phyloP scores from a whole-genome alignment of 768 basidiomycete species.

The Termitomyces sp. region DNA sequence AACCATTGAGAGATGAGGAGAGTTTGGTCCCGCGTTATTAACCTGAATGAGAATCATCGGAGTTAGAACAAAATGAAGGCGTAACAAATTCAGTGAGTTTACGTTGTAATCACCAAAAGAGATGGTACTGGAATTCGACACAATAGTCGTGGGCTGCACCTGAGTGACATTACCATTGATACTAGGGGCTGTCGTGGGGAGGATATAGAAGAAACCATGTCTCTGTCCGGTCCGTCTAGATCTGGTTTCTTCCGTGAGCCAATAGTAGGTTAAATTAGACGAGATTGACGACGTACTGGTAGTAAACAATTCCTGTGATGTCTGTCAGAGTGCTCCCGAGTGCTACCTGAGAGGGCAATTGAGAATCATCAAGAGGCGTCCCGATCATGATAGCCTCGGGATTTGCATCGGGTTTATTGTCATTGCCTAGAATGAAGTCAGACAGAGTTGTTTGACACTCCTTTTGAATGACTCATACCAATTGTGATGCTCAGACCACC shows the following conservation, averaged over 20 bases:
- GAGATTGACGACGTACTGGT: constrained; percentile 34
- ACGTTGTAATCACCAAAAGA: constrained; percentile 64
- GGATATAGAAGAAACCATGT: constrained; percentile 56
- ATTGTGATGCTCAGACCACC: constrained; percentile 53
- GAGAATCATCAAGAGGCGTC: constrained; percentile 46
- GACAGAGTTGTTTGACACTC: background rate
- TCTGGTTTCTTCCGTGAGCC: constrained; percentile 12
- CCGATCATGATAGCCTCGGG: constrained; percentile 57
- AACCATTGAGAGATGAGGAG: constrained; percentile 40
- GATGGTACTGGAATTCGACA: constrained; percentile 30
- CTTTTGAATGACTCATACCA: constrained; percentile 23
- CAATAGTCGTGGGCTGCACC: constrained; percentile 36
- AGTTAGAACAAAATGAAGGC: background rate
- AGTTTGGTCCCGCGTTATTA: constrained; percentile 51
- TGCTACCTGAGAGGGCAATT: constrained; percentile 43
- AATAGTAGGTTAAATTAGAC: background rate
- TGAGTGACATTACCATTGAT: constrained; percentile 35
- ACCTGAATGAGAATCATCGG: constrained; percentile 39
- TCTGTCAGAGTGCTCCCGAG: constrained; percentile 44
- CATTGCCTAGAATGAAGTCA: constrained; percentile 30
- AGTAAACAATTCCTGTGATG: constrained; percentile 53
- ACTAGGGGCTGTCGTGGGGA: constrained; percentile 52
- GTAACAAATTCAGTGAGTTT: constrained; percentile 7
- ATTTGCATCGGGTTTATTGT: constrained; percentile 52
- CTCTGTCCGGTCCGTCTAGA: too few relatives aligned